phyloP scores from a whole-genome alignment of 2,329 filamentous ascomycete genomes.

The Graphilbum ipis-grandicollis region DNA sequence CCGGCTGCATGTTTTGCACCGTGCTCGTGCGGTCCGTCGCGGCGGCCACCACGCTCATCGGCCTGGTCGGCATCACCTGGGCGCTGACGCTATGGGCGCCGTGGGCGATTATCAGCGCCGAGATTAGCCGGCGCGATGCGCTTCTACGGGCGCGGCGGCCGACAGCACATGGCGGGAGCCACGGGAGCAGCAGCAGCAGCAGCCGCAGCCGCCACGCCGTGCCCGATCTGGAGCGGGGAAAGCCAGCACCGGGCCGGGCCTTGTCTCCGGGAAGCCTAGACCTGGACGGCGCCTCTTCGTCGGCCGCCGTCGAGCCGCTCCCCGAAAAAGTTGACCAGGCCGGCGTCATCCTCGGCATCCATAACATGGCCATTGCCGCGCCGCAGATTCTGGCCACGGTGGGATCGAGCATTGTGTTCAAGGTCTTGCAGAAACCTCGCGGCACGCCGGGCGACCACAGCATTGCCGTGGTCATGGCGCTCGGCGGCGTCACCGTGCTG shows the following conservation, averaged over 20 bases:
- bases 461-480: constrained; percentile 70
- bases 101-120: constrained; percentile 85
- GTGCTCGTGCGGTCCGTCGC: constrained; percentile 57
- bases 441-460: constrained; percentile 73
- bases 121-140: constrained; percentile 71
- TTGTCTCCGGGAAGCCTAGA: too few relatives aligned
- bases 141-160: constrained; percentile 26
- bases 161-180: constrained; percentile 4
- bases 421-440: constrained; percentile 69
- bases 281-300: too few relatives aligned
- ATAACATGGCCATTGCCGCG: constrained; percentile 86
- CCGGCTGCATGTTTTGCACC: constrained; percentile 65
- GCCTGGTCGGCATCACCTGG: constrained; percentile 78
- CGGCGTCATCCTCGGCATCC: constrained; percentile 81
- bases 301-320: too few relatives aligned
- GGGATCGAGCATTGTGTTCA: constrained; percentile 70
- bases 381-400: constrained; percentile 85
- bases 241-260: constrained; percentile 4
- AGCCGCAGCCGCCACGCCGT: neutral
- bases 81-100: constrained; percentile 87
- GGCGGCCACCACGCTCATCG: constrained; percentile 61
- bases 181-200: constrained; percentile 9
- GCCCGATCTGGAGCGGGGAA: neutral
- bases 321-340: constrained; percentile 54
- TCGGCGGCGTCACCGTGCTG: constrained; percentile 65